Percentiles rank a stretch among this genome's conserved stretches.
Conservation (phyloP, 306 rosid species). For the Erythrophleum fordii region DNA sequence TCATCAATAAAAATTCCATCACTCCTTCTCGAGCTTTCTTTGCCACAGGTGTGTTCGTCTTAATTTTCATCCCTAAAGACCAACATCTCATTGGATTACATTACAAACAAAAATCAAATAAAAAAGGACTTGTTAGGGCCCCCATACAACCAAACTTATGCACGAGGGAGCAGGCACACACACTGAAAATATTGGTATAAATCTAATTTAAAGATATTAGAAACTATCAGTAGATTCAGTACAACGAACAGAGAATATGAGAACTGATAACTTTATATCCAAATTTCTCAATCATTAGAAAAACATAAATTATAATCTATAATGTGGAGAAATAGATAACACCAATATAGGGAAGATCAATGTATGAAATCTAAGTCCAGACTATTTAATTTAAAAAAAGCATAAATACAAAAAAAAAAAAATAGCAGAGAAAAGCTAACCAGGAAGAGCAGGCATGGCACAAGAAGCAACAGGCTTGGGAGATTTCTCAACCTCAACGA, state of each 20-base stretch:
- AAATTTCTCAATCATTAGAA: neutral
- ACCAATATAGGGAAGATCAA: neutral
- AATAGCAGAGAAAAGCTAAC: constrained; percentile 36
- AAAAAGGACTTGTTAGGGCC: constrained; percentile 10
- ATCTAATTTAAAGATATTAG: constrained; percentile 4
- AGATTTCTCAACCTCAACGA: constrained; percentile 98
- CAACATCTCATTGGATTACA: constrained; percentile 33
- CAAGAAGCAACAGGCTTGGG: constrained; percentile 99
- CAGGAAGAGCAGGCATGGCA: constrained; percentile 99
- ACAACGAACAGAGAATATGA: neutral
- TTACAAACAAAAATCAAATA: constrained; percentile 29
- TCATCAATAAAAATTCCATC: constrained; percentile 99
- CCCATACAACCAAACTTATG: constrained; percentile 26
- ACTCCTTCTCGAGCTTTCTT: constrained; percentile 99
- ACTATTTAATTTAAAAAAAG: neutral
- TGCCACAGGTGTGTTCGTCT: constrained; percentile 94
- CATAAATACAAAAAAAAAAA: neutral
- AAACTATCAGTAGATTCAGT: constrained; percentile 1
- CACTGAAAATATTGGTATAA: neutral
- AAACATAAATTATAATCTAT: neutral
- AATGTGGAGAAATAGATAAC: neutral
- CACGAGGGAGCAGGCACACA: neutral
- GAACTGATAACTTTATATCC: neutral
- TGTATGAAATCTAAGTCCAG: neutral
- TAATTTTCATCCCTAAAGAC: constrained; percentile 91